Conservation (phyloP, 768 basidiomycete genomes). For the Cantharellus cinnabarinus region DNA sequence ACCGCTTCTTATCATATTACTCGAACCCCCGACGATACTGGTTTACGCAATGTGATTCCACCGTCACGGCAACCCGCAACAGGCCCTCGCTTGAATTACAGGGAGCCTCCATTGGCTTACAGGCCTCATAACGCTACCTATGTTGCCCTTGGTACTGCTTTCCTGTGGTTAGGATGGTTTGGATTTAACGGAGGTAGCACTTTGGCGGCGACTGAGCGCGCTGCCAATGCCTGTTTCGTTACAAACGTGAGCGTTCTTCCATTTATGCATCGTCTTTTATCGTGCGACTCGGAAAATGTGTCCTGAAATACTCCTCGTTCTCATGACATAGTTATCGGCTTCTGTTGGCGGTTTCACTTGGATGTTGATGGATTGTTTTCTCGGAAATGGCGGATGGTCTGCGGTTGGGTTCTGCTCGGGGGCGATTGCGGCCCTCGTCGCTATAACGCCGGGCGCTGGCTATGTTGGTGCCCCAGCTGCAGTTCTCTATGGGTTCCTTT, state of each 20-base stretch:
- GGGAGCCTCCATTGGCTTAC: conserved; percentile 73
- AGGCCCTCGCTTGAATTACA: not conserved
- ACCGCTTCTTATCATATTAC: no score
- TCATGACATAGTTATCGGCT: conserved; percentile 33
- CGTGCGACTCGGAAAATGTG: not conserved
- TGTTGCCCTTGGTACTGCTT: conserved; percentile 78
- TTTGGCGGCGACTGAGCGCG: conserved; percentile 71
- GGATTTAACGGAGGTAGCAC: conserved; percentile 87
- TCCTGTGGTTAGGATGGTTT: conserved; percentile 95
- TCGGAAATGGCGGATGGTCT: conserved; percentile 88
- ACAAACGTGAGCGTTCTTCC: conserved; percentile 34
- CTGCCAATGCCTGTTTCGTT: conserved; percentile 73
- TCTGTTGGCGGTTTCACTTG: conserved; percentile 70
- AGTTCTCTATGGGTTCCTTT: conserved; percentile 67
- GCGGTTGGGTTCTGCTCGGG: conserved; percentile 93
- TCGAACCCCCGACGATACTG: not conserved
- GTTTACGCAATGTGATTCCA: no score
- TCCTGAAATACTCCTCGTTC: not conserved
- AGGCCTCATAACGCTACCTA: conserved; percentile 88
- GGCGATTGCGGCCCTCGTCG: conserved; percentile 79
- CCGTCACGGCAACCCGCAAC: no score
- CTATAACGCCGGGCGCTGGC: conserved; percentile 68
- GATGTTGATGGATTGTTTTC: conserved; percentile 90
- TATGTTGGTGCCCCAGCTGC: conserved; percentile 62
- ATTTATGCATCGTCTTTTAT: not conserved